Evolutionary conservation across 2,329 filamentous ascomycete genomes (phyloP), one percentile per base, ranked within the genome.

Genomic region (Alternaria sp.): DNA sequence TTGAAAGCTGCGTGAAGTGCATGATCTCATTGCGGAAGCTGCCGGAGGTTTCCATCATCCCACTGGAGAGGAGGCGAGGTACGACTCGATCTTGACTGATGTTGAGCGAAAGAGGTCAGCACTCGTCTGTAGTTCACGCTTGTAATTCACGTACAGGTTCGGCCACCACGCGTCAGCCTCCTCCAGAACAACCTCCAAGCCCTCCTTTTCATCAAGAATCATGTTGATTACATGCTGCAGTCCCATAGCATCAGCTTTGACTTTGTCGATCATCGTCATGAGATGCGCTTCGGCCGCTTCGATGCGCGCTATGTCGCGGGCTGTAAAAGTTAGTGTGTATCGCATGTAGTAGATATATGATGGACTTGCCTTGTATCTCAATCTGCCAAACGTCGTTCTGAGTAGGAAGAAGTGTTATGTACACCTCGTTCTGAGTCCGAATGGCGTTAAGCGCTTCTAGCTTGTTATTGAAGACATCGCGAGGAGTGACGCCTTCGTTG

Each of bases 121-220:
- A 17, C 13, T n/a, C n/a, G 13, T 52, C 49, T 23, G 26, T 30
- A 40, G 13, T 40, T 17, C 12, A 52, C 36, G 17, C 9, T n/a
- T n/a, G 30, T 2, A 1, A 8, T 52, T n/a, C 23, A 52, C 49
- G 49, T 32, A 52, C 49, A 52, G 49, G 17, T 64, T 59, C 0
- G 77, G 77, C 75, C 75, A 77, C 77, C 75, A 77, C 3, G 30
- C 10, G 0, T 69, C 66, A n/a, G 66, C 62, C 50, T 49, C 30
- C 15, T 69, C 55, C 4, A 76, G 61, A 1, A 65, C 26, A 7
- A 77, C 66, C 13, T 73, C 47, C 12, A 64, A 49, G 4, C 72
- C 76, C 45, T 77, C 75, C 23, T 28, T 47, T 4, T 68, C 61
- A 54, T 79, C 76, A 2, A 78, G 65, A 10, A 78, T 57, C 11